Percentiles rank a stretch among this genome's conserved stretches.
These are phyloP conservation scores for Lathyrus sativus DNA, from an alignment of 306 rosid genomes.

Conservation along the genomic window DNA sequence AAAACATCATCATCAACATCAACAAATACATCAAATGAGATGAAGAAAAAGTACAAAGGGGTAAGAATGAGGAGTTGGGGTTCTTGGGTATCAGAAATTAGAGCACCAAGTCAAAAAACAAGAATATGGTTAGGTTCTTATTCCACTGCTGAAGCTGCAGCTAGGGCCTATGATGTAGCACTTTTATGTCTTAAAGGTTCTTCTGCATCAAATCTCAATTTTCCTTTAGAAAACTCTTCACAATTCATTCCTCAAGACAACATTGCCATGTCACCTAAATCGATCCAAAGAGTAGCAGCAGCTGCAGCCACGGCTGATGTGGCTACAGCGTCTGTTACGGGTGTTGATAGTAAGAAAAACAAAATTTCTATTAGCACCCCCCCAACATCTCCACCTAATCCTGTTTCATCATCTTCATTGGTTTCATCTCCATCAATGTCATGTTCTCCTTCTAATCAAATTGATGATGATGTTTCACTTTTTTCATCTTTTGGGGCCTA, in stretches of 20 bases:
- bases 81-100: constrained; percentile 95
- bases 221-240: constrained; percentile 56
- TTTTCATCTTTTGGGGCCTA: constrained; percentile 45
- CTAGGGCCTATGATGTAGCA: constrained; percentile 98
- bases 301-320: constrained; percentile 56
- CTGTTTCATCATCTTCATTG: constrained; percentile 55
- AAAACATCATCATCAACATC: constrained; percentile 30
- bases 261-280: constrained; percentile 71
- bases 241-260: constrained; percentile 49
- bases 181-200: constrained; percentile 91
- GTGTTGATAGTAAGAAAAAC: constrained; percentile 40
- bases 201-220: constrained; percentile 62
- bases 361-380: background rate
- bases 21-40: constrained; percentile 33
- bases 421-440: constrained; percentile 59
- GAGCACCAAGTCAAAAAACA: constrained; percentile 97
- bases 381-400: constrained; percentile 37
- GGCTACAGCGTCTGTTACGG: background rate
- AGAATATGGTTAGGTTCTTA: constrained; percentile 98
- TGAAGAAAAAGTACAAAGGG: constrained; percentile 80
- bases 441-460: constrained; percentile 51
- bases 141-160: constrained; percentile 95
- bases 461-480: constrained; percentile 57
- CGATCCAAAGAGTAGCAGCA: constrained; percentile 86
- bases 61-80: constrained; percentile 99